Evolutionary conservation across 495 filamentous ascomycete species (phyloP).

Genomic region (Geoglossum glabrum): DNA sequence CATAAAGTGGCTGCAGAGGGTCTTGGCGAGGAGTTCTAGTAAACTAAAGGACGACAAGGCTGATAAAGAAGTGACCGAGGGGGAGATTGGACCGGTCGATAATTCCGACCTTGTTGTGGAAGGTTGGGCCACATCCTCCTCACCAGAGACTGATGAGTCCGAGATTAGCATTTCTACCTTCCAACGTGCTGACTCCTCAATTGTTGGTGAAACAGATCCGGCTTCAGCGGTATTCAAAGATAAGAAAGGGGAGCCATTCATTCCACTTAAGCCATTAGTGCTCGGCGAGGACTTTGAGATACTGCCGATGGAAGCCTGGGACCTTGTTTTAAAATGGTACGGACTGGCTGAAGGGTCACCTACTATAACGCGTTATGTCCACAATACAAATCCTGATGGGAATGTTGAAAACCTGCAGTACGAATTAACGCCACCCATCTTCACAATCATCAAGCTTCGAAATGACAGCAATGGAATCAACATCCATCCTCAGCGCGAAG

Average conservation of each 20-base stretch:
- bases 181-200: not conserved
- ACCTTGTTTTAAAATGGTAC: slow-evolving; percentile 63
- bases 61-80: slow-evolving; percentile 39
- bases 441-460: slow-evolving; percentile 65
- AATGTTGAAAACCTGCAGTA: slow-evolving; percentile 47
- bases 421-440: slow-evolving; percentile 69
- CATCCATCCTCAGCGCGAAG: slow-evolving; percentile 34
- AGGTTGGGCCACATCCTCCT: slow-evolving; percentile 4
- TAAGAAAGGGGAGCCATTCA: slow-evolving; percentile 37
- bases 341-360: slow-evolving; percentile 49
- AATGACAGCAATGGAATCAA: slow-evolving; percentile 34
- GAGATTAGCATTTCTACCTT: not conserved
- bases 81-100: slow-evolving; percentile 62
- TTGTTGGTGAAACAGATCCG: not conserved
- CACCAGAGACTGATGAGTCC: not conserved
- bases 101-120: slow-evolving; percentile 37
- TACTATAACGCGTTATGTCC: slow-evolving; percentile 53
- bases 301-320: slow-evolving; percentile 61
- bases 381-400: slow-evolving; percentile 45
- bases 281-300: slow-evolving; percentile 52
- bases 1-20: slow-evolving; percentile 52
- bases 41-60: slow-evolving; percentile 26
- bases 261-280: slow-evolving; percentile 48
- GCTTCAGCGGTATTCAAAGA: slow-evolving; percentile 22
- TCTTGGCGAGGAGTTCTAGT: slow-evolving; percentile 44